These are phyloP conservation scores for Macrotyloma uniflorum DNA, from an alignment of 306 rosid species.

Conservation along the genomic window DNA sequence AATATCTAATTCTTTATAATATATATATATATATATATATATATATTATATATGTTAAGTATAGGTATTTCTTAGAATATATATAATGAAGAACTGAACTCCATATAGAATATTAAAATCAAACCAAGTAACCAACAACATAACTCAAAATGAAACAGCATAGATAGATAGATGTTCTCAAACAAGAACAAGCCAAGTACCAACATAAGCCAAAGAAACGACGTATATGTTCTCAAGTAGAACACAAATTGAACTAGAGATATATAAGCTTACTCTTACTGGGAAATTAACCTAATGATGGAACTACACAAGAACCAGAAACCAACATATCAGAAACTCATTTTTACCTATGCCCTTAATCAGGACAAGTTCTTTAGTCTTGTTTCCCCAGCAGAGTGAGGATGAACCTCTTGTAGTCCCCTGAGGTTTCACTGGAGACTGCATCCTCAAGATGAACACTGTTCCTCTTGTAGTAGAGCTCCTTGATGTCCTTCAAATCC, in stretches of 20 bases:
- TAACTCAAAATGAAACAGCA: background rate
- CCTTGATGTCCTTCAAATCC: slow-evolving; percentile 74
- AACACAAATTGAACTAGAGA: background rate
- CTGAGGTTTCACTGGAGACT: slow-evolving; percentile 65
- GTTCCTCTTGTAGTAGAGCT: slow-evolving; percentile 79
- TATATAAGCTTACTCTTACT: background rate
- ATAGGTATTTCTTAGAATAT: no score
- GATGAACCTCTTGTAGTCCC: slow-evolving; percentile 80
- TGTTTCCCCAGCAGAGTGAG: slow-evolving; percentile 74
- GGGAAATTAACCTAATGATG: background rate
- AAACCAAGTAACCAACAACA: background rate
- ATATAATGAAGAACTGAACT: no score
- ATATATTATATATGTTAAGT: no score
- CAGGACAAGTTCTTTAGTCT: slow-evolving; percentile 26
- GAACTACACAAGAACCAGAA: background rate
- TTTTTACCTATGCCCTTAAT: background rate
- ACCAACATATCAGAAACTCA: background rate
- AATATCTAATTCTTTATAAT: no score
- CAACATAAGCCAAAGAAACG: background rate
- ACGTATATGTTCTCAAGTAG: background rate
- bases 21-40: no score
- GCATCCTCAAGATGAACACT: slow-evolving; percentile 70
- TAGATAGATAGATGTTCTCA: background rate
- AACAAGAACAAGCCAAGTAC: background rate
- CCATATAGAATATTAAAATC: background rate